Conservation (phyloP, 345 rosid genomes). For the Mallotus nudiflorus region DNA sequence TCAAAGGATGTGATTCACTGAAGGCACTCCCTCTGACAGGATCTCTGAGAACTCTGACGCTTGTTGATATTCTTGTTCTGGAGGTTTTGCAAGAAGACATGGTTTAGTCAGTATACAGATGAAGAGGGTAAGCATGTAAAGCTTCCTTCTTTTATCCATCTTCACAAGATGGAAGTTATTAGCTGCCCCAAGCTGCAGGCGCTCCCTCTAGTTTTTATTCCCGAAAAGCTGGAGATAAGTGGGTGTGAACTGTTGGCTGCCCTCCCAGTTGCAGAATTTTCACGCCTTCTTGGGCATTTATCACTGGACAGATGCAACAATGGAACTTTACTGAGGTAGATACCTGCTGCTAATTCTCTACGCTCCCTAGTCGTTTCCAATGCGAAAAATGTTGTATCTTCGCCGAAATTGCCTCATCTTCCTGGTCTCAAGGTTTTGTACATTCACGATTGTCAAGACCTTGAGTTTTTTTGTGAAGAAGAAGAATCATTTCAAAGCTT, state of each 20-base stretch:
- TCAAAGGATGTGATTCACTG: constrained; percentile 23
- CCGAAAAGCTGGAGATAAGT: constrained; percentile 9
- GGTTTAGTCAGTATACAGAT: fast-evolving
- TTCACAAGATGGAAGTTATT: constrained; percentile 1
- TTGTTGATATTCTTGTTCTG: constrained; percentile 14
- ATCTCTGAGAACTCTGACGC: background rate
- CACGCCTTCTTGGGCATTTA: constrained; percentile 4
- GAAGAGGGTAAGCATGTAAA: background rate
- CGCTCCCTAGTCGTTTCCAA: constrained; percentile 25
- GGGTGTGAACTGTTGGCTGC: constrained; percentile 4
- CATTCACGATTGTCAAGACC: constrained; percentile 22
- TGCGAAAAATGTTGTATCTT: constrained; percentile 10
- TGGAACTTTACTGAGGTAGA: background rate
- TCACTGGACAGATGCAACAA: background rate
- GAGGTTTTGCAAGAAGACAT: background rate
- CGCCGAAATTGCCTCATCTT: constrained; percentile 30
- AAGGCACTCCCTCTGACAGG: constrained; percentile 19
- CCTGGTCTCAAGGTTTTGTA: constrained; percentile 29
- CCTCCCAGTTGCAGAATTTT: background rate
- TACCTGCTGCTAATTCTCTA: constrained; percentile 1
- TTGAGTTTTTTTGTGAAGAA: constrained; percentile 19
- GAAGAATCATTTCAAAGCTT: constrained; percentile 27
- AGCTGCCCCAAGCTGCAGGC: constrained; percentile 15
- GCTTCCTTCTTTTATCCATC: background rate
- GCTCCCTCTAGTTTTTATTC: background rate